These are phyloP conservation scores for Penicillium sp. DNA, from an alignment of 2,329 filamentous ascomycete species.

Conservation along the genomic window DNA sequence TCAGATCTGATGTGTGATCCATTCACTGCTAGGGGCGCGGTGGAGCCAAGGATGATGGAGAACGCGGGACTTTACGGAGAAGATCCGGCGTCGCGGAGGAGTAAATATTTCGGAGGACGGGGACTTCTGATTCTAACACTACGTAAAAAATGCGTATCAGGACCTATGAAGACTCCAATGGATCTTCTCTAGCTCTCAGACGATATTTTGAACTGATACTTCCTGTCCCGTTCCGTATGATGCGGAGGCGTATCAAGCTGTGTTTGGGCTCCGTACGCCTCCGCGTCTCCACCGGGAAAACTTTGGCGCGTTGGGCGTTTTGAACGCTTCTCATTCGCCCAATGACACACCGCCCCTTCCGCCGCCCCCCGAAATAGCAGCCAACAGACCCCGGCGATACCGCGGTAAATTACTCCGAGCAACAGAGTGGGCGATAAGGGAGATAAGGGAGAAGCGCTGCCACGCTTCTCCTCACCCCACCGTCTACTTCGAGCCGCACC, in stretches of 20 bases:
- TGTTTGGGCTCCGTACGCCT: constrained; percentile 11
- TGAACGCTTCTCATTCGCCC: constrained; percentile 3
- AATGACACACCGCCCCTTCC: constrained; percentile 13
- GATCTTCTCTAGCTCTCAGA: too few species aligned
- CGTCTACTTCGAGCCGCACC: too few species aligned
- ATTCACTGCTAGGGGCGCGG: constrained; percentile 18
- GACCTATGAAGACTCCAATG: too few species aligned
- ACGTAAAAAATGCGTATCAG: too few species aligned
- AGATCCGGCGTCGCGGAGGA: constrained; percentile 8
- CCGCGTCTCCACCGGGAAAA: constrained; percentile 17
- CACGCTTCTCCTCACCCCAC: too few species aligned
- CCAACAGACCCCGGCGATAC: constrained; percentile 6
- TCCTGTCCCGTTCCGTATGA: too few species aligned
- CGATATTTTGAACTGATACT: too few species aligned
- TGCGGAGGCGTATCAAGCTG: constrained; percentile 20
- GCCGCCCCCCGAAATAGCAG: constrained; percentile 8
- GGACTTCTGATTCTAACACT: not conserved
- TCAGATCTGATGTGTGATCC: constrained; percentile 20
- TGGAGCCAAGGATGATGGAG: constrained; percentile 23
- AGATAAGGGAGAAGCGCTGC: too few species aligned
- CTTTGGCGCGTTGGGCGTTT: constrained; percentile 15
- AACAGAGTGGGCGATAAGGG: too few species aligned
- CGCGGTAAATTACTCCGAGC: constrained; percentile 7
- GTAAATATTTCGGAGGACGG: not conserved
- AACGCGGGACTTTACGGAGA: constrained; percentile 25